Base-by-base conservation (phyloP, 495 filamentous ascomycete species). In the Podospora conica region DNA sequence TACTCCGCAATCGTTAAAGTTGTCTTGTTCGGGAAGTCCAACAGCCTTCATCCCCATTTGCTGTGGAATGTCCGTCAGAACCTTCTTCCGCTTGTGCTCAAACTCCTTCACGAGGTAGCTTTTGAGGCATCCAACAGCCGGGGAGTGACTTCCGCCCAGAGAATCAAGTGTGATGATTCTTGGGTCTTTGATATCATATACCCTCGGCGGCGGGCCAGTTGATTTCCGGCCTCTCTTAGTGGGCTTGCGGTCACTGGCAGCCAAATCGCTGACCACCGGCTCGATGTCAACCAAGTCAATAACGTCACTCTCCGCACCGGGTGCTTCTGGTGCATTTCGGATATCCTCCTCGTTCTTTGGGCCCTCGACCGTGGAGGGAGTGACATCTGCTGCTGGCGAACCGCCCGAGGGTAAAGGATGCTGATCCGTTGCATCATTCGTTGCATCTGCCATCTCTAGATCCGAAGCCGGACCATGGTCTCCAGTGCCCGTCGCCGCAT, bases 111-210 rank as follows among this genome's bases (percentile, higher is more conserved):
- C 72, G 23, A 98, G 79, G 77, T 96, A 98, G 7, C 91, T 84
- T 65, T 88, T 91, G 9, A 98, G 82, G 33, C 82, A 80, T 40
- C 71, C 80, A 54, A 89, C 83, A 3, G 91, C 88, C 2, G 77
- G 73, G 1, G 83, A 78, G 71, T 92, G 94, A 0, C 73, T 12
- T 20, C 71, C 48, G 48, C 86, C 88, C 28, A 98, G 80, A 0
- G 95, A 98, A 76, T 98, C 95, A 18, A 98, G 85, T 0, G 91
- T 92, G 68, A 98, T 87, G 64, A 98, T 96, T 23, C 82, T 82
- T 7, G 92, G 86, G 55, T 80, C 76, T 9, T 73, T 71, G 1
- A 74, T 70, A 23, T 74, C 71, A 60, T 75, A 73, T 59, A 77
- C 81, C 57, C 70, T 79, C 60, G 74, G 61, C 8, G 73, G 65